These are phyloP conservation scores for Globisporangium nagaii DNA, from an alignment of 352 stramenopile species.

Conservation along the genomic window DNA sequence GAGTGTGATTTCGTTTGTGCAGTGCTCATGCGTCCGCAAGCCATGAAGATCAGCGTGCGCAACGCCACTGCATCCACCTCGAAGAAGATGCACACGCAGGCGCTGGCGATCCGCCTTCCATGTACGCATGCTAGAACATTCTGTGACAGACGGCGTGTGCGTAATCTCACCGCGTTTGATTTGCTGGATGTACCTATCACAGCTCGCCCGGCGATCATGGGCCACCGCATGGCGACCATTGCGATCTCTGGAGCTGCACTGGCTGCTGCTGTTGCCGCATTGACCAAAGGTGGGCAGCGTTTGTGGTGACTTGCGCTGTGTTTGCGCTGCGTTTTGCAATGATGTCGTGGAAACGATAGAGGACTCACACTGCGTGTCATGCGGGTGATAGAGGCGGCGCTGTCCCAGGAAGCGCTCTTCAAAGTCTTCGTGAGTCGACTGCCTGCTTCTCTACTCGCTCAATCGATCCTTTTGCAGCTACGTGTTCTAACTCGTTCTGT, in stretches of 20 bases:
- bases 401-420: constrained; percentile 46
- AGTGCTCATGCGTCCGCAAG: constrained; percentile 43
- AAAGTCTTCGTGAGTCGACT: constrained; percentile 19
- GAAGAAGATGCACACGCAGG: constrained; percentile 24
- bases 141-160: not conserved
- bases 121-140: constrained; percentile 4
- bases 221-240: constrained; percentile 4
- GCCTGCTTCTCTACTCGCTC: not conserved
- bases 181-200: not conserved
- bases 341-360: not conserved
- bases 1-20: no score
- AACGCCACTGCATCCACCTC: constrained; percentile 21
- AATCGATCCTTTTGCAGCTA: not conserved
- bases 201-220: constrained; percentile 13
- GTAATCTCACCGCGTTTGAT: not conserved
- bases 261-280: constrained; percentile 36
- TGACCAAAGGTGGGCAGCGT: constrained; percentile 24
- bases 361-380: not conserved
- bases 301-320: not conserved
- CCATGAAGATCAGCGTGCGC: constrained; percentile 26
- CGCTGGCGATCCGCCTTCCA: constrained; percentile 21
- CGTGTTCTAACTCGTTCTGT: not conserved
- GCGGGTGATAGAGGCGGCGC: constrained; percentile 17
- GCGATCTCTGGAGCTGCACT: constrained; percentile 41
- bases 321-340: not conserved